Conservation (phyloP, 352 stramenopile species). For the Peronosclerospora sorghi region DNA sequence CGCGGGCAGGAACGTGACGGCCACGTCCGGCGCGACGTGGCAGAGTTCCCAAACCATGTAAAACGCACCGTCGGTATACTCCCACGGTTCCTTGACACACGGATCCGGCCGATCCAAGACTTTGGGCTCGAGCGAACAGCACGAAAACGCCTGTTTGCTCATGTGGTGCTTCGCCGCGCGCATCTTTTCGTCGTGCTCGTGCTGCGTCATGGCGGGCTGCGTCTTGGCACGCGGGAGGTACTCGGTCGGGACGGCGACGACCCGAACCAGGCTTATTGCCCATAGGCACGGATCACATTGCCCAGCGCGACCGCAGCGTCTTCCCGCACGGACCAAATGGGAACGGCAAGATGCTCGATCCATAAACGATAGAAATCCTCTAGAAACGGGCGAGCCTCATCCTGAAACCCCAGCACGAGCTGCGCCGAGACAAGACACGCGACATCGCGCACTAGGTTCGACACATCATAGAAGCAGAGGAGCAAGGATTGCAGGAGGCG, state of each 20-base stretch:
- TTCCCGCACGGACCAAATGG: constrained; percentile 96
- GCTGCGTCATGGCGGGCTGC: constrained; percentile 87
- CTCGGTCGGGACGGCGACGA: constrained; percentile 54
- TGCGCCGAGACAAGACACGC: constrained; percentile 86
- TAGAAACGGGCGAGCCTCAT: constrained; percentile 83
- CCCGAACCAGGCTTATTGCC: constrained; percentile 60
- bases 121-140: constrained; percentile 92
- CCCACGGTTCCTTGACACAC: constrained; percentile 88
- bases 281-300: constrained; percentile 89
- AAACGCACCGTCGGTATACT: constrained; percentile 91
- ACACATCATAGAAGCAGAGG: constrained; percentile 94
- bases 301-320: constrained; percentile 91
- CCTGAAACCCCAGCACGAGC: constrained; percentile 69
- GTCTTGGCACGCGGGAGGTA: constrained; percentile 81
- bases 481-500: constrained; percentile 80
- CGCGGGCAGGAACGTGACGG: constrained; percentile 35
- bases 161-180: constrained; percentile 88
- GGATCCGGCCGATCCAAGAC: constrained; percentile 78
- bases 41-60: constrained; percentile 93
- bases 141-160: constrained; percentile 92
- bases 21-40: constrained; percentile 37
- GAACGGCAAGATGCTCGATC: constrained; percentile 93
- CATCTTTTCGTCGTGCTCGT: constrained; percentile 87
- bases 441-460: constrained; percentile 92
- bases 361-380: constrained; percentile 83